phyloP scores from a whole-genome alignment of 1,284 basidiomycete species.

The Ceratorhiza oryzae-sativae region DNA sequence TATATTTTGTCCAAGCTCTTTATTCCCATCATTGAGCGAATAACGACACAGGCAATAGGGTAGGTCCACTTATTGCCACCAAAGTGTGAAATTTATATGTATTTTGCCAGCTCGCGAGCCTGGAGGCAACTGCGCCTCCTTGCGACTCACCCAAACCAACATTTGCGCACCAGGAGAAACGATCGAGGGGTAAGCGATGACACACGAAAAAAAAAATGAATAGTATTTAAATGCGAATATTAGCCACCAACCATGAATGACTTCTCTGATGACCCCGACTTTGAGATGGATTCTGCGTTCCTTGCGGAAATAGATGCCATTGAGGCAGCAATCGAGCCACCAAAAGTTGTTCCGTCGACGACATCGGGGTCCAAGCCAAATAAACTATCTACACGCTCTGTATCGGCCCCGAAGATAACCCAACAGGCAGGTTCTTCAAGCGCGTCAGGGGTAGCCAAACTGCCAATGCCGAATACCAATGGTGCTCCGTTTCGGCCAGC shows the following conservation, averaged over 20 bases:
- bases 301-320: constrained; percentile 34
- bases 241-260: constrained; percentile 14
- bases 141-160: not conserved
- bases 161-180: not conserved
- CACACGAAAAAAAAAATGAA: not conserved
- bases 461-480: not conserved
- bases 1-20: not conserved
- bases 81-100: not conserved
- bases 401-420: not conserved
- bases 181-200: not conserved
- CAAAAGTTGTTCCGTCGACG: not conserved
- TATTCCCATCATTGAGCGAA: constrained; percentile 16
- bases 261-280: constrained; percentile 33
- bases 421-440: not conserved
- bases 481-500: constrained; percentile 24
- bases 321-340: constrained; percentile 29
- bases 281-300: constrained; percentile 36
- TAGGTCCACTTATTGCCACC: not conserved
- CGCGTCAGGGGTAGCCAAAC: not conserved
- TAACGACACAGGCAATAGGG: not conserved
- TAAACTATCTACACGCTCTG: not conserved
- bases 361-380: not conserved
- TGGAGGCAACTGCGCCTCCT: constrained; percentile 22
- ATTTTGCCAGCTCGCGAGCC: constrained; percentile 21
- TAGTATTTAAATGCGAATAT: not conserved